Conservation (phyloP, 2,329 filamentous ascomycete species). For the Fusarium citri region DNA sequence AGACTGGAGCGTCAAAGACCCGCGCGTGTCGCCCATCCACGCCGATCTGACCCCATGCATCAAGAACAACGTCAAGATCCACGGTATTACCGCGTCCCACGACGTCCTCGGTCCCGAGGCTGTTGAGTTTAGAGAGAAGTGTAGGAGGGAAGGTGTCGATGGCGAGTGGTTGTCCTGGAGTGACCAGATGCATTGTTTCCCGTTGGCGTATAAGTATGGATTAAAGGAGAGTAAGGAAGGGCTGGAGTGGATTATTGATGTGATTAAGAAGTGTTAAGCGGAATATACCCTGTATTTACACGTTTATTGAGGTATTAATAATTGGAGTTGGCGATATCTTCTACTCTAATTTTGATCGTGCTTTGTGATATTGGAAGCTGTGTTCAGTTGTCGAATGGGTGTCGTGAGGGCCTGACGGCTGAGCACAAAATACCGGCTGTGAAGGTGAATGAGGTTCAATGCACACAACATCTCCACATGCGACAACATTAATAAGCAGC, state of each 20-base stretch:
- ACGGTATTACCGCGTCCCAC: slow-evolving; percentile 63
- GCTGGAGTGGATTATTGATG: slow-evolving; percentile 35
- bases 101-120: slow-evolving; percentile 67
- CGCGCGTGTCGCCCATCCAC: slow-evolving; percentile 61
- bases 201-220: slow-evolving; percentile 61
- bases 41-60: slow-evolving; percentile 52
- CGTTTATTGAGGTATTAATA: background rate
- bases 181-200: slow-evolving; percentile 70
- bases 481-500: too few relatives aligned
- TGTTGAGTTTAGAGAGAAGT: slow-evolving; percentile 59
- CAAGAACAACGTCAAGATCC: slow-evolving; percentile 56
- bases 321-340: background rate
- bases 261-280: slow-evolving; percentile 16
- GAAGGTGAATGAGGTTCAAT: too few relatives aligned
- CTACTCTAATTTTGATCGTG: background rate
- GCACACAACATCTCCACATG: too few relatives aligned
- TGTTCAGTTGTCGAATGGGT: too few relatives aligned
- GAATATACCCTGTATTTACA: background rate
- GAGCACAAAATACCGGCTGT: too few relatives aligned
- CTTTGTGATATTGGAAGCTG: too few relatives aligned
- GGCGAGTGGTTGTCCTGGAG: slow-evolving; percentile 70
- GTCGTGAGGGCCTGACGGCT: too few relatives aligned
- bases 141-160: slow-evolving; percentile 55
- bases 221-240: slow-evolving; percentile 57
- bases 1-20: slow-evolving; percentile 51